These are phyloP conservation scores for Ceratocystiopsis sp. DNA, from an alignment of 2,329 filamentous ascomycete genomes.

Conservation along the genomic window DNA sequence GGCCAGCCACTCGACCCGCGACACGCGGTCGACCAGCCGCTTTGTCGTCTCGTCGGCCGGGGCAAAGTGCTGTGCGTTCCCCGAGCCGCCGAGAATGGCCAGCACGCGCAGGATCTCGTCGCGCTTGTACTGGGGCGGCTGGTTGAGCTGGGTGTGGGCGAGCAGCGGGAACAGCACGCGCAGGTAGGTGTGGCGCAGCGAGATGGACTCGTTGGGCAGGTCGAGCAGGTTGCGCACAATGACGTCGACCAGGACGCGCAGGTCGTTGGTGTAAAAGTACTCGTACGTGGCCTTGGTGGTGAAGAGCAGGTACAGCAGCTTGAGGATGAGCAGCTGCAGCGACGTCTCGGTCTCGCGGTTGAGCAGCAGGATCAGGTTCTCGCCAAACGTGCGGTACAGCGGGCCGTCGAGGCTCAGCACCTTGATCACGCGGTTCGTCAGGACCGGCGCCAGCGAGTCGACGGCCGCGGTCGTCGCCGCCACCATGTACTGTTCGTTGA, in stretches of 20 bases:
- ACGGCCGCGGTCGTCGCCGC: constrained; percentile 36
- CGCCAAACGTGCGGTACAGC: constrained; percentile 82
- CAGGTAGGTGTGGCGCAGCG: constrained; percentile 81
- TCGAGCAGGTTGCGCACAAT: constrained; percentile 95
- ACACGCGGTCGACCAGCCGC: constrained; percentile 59
- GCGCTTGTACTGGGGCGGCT: constrained; percentile 80
- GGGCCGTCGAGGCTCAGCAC: constrained; percentile 66
- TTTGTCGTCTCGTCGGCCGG: constrained; percentile 67
- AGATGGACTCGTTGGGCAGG: constrained; percentile 63
- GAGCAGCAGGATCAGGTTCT: constrained; percentile 87
- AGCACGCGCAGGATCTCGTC: constrained; percentile 68
- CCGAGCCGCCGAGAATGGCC: constrained; percentile 48
- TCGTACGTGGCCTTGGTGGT: constrained; percentile 83
- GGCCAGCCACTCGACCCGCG: constrained; percentile 46
- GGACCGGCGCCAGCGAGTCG: constrained; percentile 26
- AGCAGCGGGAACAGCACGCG: constrained; percentile 82
- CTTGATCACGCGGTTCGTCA: constrained; percentile 92
- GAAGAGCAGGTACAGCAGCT: constrained; percentile 87
- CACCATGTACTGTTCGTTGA: constrained; percentile 98
- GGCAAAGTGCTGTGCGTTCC: constrained; percentile 57
- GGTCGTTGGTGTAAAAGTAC: constrained; percentile 97
- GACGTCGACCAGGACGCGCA: constrained; percentile 86
- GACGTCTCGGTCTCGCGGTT: constrained; percentile 93
- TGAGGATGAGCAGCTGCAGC: constrained; percentile 87
- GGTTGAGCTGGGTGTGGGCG: constrained; percentile 75